Conservation (phyloP, 495 filamentous ascomycete genomes). For the Astrocystis sublimbata region DNA sequence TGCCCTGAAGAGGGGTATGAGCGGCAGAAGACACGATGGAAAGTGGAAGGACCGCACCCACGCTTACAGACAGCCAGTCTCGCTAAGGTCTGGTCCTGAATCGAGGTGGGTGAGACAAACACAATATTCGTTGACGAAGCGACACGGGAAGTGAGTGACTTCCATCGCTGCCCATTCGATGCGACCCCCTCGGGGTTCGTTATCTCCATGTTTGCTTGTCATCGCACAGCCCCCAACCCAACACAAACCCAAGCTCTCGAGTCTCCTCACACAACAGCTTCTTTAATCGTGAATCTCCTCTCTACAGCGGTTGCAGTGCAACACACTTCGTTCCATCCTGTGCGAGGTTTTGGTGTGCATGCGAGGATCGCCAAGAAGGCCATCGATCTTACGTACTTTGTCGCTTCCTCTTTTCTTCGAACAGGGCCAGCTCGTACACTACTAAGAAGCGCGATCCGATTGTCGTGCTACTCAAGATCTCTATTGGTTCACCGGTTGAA, state of each 20-base stretch:
- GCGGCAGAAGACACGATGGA: background rate
- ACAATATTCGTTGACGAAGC: background rate
- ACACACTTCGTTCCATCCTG: constrained; percentile 11
- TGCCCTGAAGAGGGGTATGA: background rate
- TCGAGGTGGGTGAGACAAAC: background rate
- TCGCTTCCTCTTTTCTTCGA: background rate
- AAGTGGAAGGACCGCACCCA: background rate
- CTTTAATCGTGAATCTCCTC: background rate
- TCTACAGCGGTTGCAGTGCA: constrained; percentile 3
- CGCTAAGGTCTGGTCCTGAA: background rate
- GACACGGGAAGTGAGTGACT: background rate
- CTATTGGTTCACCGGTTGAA: constrained; percentile 19
- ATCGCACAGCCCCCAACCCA: constrained; percentile 13
- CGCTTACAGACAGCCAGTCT: background rate
- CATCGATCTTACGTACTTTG: constrained; percentile 2
- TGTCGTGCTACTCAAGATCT: constrained; percentile 16
- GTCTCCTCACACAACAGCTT: constrained; percentile 5
- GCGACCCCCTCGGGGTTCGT: background rate
- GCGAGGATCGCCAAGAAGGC: constrained; percentile 14
- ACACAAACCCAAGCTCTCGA: constrained; percentile 2
- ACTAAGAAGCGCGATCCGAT: constrained; percentile 10
- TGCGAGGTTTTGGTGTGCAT: constrained; percentile 9
- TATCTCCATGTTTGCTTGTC: constrained; percentile 15
- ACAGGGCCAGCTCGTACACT: background rate
- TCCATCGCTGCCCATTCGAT: background rate